Percentiles rank a stretch among this genome's conserved stretches.
phyloP scores from a whole-genome alignment of 257 asterid genomes.

The Jasminum sambac region DNA sequence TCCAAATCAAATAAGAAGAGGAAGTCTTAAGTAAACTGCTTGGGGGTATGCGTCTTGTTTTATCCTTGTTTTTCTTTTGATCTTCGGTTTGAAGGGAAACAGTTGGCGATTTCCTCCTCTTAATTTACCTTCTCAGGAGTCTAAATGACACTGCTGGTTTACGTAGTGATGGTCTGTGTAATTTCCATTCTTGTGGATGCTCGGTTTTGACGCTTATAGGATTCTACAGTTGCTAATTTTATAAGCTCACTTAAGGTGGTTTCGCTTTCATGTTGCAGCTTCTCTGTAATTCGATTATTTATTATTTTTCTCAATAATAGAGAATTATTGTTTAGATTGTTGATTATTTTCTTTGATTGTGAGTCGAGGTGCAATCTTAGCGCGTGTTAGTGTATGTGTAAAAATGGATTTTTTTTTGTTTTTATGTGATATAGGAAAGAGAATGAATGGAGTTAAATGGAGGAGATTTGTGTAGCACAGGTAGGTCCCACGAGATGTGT shows the following conservation, averaged over 20 bases:
- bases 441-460: too few relatives aligned
- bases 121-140: background rate
- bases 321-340: background rate
- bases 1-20: slow-evolving; percentile 69
- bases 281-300: background rate
- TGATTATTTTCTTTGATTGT: background rate
- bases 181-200: background rate
- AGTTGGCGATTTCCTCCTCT: background rate
- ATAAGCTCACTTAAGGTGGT: background rate
- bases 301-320: background rate
- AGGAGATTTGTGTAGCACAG: too few relatives aligned
- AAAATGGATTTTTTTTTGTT: too few relatives aligned
- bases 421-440: too few relatives aligned
- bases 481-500: too few relatives aligned
- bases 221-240: background rate
- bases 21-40: slow-evolving; percentile 24
- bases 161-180: background rate
- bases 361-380: background rate
- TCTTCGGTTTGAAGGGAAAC: background rate
- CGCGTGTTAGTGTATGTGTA: too few relatives aligned
- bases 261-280: background rate
- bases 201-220: background rate
- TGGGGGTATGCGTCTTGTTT: background rate
- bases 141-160: background rate
- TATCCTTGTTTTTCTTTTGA: background rate